Evolutionary conservation across 1,284 basidiomycete genomes (phyloP).

Genomic region (Mycosarcoma mackinlayi): DNA sequence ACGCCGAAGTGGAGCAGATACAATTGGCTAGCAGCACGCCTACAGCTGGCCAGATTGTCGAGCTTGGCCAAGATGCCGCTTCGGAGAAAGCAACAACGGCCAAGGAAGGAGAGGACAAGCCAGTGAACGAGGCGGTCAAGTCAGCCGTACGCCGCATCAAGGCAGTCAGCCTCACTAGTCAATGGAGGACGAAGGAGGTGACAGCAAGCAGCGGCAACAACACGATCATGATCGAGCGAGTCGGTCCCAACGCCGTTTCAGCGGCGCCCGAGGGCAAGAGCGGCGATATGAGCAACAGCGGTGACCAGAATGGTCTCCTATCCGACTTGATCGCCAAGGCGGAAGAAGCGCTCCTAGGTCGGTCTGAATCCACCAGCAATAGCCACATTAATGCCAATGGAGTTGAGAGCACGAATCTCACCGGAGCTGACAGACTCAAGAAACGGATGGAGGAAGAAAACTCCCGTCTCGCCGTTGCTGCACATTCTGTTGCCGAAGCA

Average conservation of each 20-base stretch:
- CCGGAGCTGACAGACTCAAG: slow-evolving; percentile 30
- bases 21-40: slow-evolving; percentile 10
- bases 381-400: background rate
- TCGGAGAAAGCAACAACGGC: slow-evolving; percentile 11
- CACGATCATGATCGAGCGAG: slow-evolving; percentile 47
- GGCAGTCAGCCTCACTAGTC: slow-evolving; percentile 35
- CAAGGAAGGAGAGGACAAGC: slow-evolving; percentile 6
- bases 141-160: slow-evolving; percentile 46
- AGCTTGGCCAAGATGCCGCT: slow-evolving; percentile 30
- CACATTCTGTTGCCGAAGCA: slow-evolving; percentile 45
- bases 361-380: background rate
- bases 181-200: slow-evolving; percentile 54
- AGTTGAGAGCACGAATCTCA: background rate
- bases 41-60: slow-evolving; percentile 23
- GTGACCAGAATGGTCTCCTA: slow-evolving; percentile 25
- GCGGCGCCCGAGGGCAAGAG: background rate
- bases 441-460: slow-evolving; percentile 44
- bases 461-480: slow-evolving; percentile 38
- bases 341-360: slow-evolving; percentile 30
- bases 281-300: background rate
- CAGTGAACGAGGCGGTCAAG: slow-evolving; percentile 30
- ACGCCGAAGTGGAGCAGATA: slow-evolving; percentile 31
- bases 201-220: slow-evolving; percentile 47
- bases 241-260: slow-evolving; percentile 16
- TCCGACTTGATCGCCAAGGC: slow-evolving; percentile 39